Conservation (phyloP, 1,284 basidiomycete species). For the Heterobasidion occidentale region DNA sequence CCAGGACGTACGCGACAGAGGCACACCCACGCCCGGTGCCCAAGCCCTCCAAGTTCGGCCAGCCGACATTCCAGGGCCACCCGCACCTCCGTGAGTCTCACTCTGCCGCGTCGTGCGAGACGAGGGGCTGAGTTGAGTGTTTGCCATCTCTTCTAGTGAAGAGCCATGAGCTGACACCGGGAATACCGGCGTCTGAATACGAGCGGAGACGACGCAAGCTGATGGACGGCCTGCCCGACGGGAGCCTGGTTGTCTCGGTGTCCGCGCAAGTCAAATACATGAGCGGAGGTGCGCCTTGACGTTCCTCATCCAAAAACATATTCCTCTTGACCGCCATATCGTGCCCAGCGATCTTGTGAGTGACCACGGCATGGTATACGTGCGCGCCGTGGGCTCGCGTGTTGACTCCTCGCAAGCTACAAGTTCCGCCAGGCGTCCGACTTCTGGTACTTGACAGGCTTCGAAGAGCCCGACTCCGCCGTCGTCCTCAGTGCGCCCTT, state of each 20-base stretch:
- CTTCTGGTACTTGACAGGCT: slow-evolving; percentile 94
- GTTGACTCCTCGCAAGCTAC: slow-evolving; percentile 51
- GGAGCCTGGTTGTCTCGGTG: slow-evolving; percentile 74
- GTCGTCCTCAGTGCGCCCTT: slow-evolving; percentile 63
- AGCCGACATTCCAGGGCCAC: slow-evolving; percentile 11
- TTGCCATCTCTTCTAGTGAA: slow-evolving; percentile 13
- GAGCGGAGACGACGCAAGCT: slow-evolving; percentile 67
- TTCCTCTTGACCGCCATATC: not conserved
- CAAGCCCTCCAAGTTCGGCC: slow-evolving; percentile 11
- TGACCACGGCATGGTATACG: slow-evolving; percentile 1
- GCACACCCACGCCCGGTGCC: slow-evolving; percentile 2
- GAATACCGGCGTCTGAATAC: slow-evolving; percentile 80
- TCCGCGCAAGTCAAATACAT: slow-evolving; percentile 83
- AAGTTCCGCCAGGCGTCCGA: slow-evolving; percentile 92
- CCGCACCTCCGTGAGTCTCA: slow-evolving; percentile 10
- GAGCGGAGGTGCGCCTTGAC: slow-evolving; percentile 64
- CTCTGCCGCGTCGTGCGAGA: not conserved
- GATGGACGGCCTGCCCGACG: slow-evolving; percentile 73
- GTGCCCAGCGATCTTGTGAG: slow-evolving; percentile 42
- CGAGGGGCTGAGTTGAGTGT: not conserved
- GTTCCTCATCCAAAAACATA: not conserved
- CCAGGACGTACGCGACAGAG: slow-evolving; percentile 7
- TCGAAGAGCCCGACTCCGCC: slow-evolving; percentile 89
- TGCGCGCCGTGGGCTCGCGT: not conserved
- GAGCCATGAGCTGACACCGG: slow-evolving; percentile 72